A percentile compares a stretch with the other conserved stretches of the same genome.
Evolutionary conservation across 495 filamentous ascomycete genomes (phyloP).

Genomic region (Penicillium macrosclerotiorum): DNA sequence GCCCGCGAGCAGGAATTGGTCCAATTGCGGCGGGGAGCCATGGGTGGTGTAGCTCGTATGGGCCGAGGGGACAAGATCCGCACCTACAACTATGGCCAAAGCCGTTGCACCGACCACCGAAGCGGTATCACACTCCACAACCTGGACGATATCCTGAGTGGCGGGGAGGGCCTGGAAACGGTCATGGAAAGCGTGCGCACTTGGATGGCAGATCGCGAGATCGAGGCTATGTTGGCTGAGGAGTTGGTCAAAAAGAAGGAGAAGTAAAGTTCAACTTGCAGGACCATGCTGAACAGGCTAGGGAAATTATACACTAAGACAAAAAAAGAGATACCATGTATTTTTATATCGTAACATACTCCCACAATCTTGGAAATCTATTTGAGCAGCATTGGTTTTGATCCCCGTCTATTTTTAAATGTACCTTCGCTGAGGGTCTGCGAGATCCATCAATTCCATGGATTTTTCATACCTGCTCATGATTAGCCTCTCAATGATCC

Average conservation of each 20-base stretch:
- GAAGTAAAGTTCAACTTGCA: neutral
- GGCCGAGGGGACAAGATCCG: conserved; percentile 90
- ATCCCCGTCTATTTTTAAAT: conserved; percentile 50
- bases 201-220: conserved; percentile 77
- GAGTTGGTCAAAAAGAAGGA: conserved; percentile 32
- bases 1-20: conserved; percentile 80
- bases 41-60: conserved; percentile 74
- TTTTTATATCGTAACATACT: conserved; percentile 11
- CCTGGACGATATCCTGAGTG: conserved; percentile 74
- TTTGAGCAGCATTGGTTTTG: conserved; percentile 61
- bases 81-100: conserved; percentile 94
- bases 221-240: conserved; percentile 61
- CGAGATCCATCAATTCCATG: conserved; percentile 77
- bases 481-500: conserved; percentile 9
- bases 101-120: conserved; percentile 90
- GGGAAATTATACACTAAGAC: conserved; percentile 12
- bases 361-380: conserved; percentile 1
- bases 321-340: conserved; percentile 20
- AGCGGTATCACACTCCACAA: conserved; percentile 80
- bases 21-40: conserved; percentile 66
- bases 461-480: conserved; percentile 83
- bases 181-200: conserved; percentile 77
- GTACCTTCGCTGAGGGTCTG: conserved; percentile 85
- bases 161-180: conserved; percentile 66
- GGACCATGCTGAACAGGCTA: neutral